Evolutionary conservation across 208 protist species (phyloP).

Genomic region (Leishmania guyanensis): DNA sequence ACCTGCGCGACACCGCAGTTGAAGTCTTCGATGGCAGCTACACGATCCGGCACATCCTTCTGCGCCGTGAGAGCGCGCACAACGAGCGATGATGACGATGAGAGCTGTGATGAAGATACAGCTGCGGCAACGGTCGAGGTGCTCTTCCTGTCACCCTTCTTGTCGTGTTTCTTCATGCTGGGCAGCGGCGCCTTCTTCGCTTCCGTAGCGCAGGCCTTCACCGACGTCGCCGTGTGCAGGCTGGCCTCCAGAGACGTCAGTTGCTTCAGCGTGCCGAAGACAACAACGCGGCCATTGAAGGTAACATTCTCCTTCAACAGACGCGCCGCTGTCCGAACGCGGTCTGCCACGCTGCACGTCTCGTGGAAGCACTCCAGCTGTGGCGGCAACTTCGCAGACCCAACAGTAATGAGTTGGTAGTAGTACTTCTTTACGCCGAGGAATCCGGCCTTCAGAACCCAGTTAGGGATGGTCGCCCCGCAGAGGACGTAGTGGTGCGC

Average conservation of each 20-base stretch:
- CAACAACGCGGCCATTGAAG: conserved; percentile 61
- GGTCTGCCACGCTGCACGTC: conserved; percentile 41
- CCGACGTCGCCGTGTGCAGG: conserved; percentile 3
- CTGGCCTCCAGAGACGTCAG: conserved; percentile 26
- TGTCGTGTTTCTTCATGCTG: not conserved
- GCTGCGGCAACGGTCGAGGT: not conserved
- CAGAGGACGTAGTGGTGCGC: conserved; percentile 91
- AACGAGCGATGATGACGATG: conserved; percentile 20
- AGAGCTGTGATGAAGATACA: not conserved
- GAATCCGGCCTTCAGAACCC: conserved; percentile 90
- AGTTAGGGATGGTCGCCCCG: conserved; percentile 91
- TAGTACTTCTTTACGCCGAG: conserved; percentile 93
- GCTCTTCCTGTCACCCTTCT: conserved; percentile 25
- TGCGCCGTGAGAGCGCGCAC: conserved; percentile 56
- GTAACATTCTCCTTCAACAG: conserved; percentile 31
- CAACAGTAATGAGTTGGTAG: conserved; percentile 83
- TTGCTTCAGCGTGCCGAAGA: conserved; percentile 73
- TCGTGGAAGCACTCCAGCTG: conserved; percentile 68
- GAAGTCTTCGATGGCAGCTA: conserved; percentile 85
- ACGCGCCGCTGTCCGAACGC: conserved; percentile 41
- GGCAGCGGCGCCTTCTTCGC: not conserved
- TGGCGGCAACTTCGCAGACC: conserved; percentile 75
- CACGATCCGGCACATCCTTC: conserved; percentile 71
- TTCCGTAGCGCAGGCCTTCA: not conserved
- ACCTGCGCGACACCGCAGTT: conserved; percentile 67